Evolutionary conservation across 2,329 filamentous ascomycete genomes (phyloP), one percentile per base, ranked within the genome.

Genomic region (Blastomyces gilchristii): DNA sequence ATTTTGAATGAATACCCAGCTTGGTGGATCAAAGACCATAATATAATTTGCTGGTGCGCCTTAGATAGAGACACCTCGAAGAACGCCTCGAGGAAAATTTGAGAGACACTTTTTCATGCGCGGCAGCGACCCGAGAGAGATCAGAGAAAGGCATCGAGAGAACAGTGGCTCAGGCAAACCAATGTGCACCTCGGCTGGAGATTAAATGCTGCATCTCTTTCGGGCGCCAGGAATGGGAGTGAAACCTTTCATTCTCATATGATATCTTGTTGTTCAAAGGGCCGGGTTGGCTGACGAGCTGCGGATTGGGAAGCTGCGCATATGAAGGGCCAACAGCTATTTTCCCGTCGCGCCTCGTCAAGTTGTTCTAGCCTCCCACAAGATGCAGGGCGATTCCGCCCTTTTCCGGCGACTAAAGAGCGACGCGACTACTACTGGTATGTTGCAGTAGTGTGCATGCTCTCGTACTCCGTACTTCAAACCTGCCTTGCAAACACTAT

Each of bases 321-420:
- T 7, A 52, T 4, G 8, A 22, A 49, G 22, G 3, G 22, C 9
- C 22, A 12, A 31, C 25, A 16, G 11, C 12, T 7, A 52, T 52
- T 9, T 12, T 16, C 5, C 12, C 22, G 28, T 16, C 5, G 12
- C 49, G 14, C 1, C 52, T 28, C 53, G 37, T 39, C 31, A 4
- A 56, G 11, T 6, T 39, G 11, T 14, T 56, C 53, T 39, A 56
- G 53, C 53, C 53, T 39, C 53, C 31, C 18, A 4, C 31, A 56
- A n/a, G 34, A 56, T 56, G 53, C 28, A 56, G 34, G n/a, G 16
- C 18, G 31, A 54, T 56, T 56, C 53, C 53, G 53, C 31, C 53
- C 31, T 39, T 31, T 39, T 39, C 53, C 53, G 53, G 14, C 2
- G 1, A 22, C 53, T 56, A 56, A 56, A 11, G 53, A 56, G 31